Conservation (phyloP, 2,329 filamentous ascomycete genomes). For the Tolypocladium endophyticum region DNA sequence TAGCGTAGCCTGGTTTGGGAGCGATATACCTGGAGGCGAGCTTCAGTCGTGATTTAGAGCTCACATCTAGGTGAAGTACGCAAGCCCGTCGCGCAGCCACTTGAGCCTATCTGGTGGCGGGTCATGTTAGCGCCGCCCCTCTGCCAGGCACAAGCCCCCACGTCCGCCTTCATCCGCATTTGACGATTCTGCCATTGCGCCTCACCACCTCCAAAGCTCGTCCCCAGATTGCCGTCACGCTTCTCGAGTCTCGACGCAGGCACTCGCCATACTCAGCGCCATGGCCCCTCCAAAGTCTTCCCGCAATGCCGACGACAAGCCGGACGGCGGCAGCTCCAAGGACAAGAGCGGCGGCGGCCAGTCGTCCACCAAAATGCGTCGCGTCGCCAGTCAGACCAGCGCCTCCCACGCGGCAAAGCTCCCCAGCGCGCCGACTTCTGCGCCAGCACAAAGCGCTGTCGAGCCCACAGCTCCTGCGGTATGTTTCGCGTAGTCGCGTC, state of each 20-base stretch:
- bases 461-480: constrained; percentile 23
- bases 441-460: constrained; percentile 15
- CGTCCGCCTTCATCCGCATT: background rate
- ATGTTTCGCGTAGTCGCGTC: constrained; percentile 9
- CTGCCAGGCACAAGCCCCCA: background rate
- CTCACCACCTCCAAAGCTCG: background rate
- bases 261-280: background rate
- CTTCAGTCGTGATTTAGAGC: background rate
- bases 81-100: background rate
- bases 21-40: background rate
- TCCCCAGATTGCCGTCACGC: background rate
- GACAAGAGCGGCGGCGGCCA: constrained; percentile 33
- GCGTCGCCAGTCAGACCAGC: constrained; percentile 41
- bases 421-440: constrained; percentile 25
- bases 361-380: constrained; percentile 43
- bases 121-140: background rate
- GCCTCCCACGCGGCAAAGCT: constrained; percentile 23
- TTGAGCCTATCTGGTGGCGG: background rate
- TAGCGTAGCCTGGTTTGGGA: background rate
- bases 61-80: too few species aligned
- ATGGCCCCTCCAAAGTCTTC: constrained; percentile 38
- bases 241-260: background rate
- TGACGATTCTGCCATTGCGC: background rate
- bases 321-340: constrained; percentile 27
- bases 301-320: constrained; percentile 34